Evolutionary conservation across 2,329 filamentous ascomycete species (phyloP), one percentile per base, ranked within the genome.

Genomic region (Knufia petricola): DNA sequence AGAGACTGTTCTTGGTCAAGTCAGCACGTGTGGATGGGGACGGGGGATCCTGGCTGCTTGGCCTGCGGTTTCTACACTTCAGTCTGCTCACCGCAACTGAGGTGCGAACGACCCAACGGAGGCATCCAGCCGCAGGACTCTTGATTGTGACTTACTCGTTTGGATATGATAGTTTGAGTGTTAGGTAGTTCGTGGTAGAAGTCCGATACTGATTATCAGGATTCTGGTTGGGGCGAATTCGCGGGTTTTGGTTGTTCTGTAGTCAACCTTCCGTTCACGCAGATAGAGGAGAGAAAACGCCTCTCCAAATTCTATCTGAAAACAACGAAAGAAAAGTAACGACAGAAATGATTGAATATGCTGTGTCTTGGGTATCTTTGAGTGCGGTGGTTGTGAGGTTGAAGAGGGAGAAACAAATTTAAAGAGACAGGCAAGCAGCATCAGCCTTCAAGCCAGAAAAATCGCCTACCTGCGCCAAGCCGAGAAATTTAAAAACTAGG

Each of bases 231-330:
- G n/a, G 20, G 13, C 10, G 39, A 41, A 13, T 41, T 17, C 20
- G 19, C 32, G 32, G 31, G 31, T 26, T 34, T 46, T 34, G 28
- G 28, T 46, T 32, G 42, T 46, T 39, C 36, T 39, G 21, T 31
- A 26, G 30, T 48, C 32, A 34, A 50, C 50, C 56, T 56, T 45
- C 53, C 52, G 52, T 52, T 48, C 52, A 49, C 48, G 55, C 48
- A 58, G 55, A 59, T 57, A 59, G 54, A 53, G 50, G 46, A 41
- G 50, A 55, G 48, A 54, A 58, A 58, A 59, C 55, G 57, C 57
- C 57, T 59, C 57, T 58, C 55, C 54, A 56, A 58, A 50, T 6
- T 58, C 57, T 59, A 59, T 57, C 57, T 55, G 53, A 26, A 44
- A 57, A 56, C 48, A 37, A 50, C 53, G 50, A 56, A 51, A 48